phyloP scores from a whole-genome alignment of 768 basidiomycete genomes.

The Leccinum subtestaceum region DNA sequence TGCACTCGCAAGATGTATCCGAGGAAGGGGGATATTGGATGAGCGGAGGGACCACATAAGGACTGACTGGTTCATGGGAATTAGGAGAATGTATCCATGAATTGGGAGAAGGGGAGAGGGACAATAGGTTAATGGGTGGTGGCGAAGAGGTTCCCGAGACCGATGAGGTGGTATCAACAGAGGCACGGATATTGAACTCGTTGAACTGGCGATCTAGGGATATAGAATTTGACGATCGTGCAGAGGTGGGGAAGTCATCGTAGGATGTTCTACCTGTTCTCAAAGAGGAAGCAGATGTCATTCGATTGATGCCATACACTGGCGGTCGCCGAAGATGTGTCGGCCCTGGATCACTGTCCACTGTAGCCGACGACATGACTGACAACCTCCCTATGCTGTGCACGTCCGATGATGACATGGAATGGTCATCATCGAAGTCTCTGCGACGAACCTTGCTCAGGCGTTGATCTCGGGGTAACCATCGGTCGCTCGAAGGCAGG shows the following conservation, averaged over 20 bases:
- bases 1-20: conserved; percentile 48
- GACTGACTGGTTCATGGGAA: conserved; percentile 38
- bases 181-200: conserved; percentile 71
- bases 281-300: conserved; percentile 73
- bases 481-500: conserved; percentile 43
- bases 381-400: conserved; percentile 74
- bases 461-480: conserved; percentile 52
- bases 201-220: conserved; percentile 74
- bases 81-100: conserved; percentile 51
- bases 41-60: conserved; percentile 37
- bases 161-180: conserved; percentile 56
- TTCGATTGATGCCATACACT: conserved; percentile 65
- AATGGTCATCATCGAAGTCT: conserved; percentile 88
- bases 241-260: conserved; percentile 70
- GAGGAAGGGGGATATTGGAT: conserved; percentile 40
- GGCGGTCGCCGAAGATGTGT: conserved; percentile 61
- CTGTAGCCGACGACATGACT: conserved; percentile 76
- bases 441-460: conserved; percentile 74
- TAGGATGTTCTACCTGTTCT: conserved; percentile 56
- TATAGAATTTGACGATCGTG: conserved; percentile 77
- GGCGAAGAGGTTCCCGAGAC: conserved; percentile 68
- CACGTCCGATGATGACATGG: conserved; percentile 86
- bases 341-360: conserved; percentile 85
- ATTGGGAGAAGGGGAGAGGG: conserved; percentile 64
- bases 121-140: conserved; percentile 71